phyloP scores from a whole-genome alignment of 1,139 yeast species.

The Trichomonascaceae sp. region DNA sequence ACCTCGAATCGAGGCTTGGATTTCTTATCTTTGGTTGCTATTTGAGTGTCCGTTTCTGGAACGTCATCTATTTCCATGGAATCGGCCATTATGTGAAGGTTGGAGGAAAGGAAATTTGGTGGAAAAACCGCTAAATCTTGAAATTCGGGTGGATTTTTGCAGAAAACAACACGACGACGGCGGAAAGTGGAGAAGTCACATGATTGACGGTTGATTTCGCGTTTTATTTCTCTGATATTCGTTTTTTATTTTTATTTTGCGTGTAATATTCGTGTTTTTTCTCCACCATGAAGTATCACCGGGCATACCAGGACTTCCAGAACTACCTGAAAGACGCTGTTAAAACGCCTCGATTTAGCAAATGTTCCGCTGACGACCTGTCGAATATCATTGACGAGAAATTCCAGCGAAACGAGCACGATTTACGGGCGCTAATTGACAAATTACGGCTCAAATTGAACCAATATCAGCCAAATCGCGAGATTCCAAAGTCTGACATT shows the following conservation, averaged over 20 bases:
- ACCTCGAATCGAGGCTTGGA: constrained; percentile 58
- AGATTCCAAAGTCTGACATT: constrained; percentile 10
- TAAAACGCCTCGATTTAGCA: not conserved
- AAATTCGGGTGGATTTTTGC: not conserved
- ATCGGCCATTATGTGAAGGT: constrained; percentile 13
- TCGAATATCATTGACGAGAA: not conserved
- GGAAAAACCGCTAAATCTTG: not conserved
- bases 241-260: not conserved
- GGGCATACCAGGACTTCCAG: constrained; percentile 1
- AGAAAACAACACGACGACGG: no score
- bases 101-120: not conserved
- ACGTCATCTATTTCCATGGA: constrained; percentile 17
- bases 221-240: no score
- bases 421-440: not conserved
- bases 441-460: constrained; percentile 1
- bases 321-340: not conserved
- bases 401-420: not conserved
- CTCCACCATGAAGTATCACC: not conserved
- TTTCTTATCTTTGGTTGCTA: constrained; percentile 28
- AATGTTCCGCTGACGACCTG: not conserved
- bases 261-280: not conserved
- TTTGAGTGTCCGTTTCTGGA: constrained; percentile 20
- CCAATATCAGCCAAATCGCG: constrained; percentile 2
- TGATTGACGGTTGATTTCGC: no score
- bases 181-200: no score